These are phyloP conservation scores for Serpula lacrymans DNA, from an alignment of 768 basidiomycete genomes.

Conservation along the genomic window DNA sequence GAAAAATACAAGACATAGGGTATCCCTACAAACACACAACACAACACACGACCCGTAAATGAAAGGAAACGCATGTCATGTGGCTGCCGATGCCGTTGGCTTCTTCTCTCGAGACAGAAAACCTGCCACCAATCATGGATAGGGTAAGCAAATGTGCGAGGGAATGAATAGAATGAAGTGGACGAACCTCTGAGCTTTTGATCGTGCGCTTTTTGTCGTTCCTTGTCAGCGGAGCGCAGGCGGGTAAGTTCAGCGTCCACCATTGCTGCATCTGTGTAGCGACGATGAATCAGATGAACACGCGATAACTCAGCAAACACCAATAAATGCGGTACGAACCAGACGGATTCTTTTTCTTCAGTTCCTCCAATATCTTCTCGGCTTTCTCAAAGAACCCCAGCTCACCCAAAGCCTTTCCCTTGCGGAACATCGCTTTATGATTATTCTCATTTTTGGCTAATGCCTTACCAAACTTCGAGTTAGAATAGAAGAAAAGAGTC, in stretches of 20 bases:
- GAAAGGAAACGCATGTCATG: no score
- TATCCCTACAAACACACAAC: no score
- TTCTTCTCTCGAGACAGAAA: constrained; percentile 32
- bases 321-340: constrained; percentile 35
- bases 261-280: constrained; percentile 45
- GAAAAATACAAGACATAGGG: no score
- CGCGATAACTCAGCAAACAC: neutral
- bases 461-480: constrained; percentile 43
- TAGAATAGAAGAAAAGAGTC: neutral
- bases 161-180: neutral
- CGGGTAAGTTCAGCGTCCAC: constrained; percentile 66
- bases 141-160: neutral
- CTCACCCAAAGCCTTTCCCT: constrained; percentile 76
- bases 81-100: constrained; percentile 7
- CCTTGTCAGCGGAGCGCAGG: constrained; percentile 60
- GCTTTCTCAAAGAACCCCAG: constrained; percentile 76
- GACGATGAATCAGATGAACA: neutral
- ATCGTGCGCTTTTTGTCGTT: constrained; percentile 60
- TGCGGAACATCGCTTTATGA: constrained; percentile 76
- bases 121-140: constrained; percentile 22
- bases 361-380: constrained; percentile 57
- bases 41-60: no score
- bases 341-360: constrained; percentile 58
- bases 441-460: constrained; percentile 73
- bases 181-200: constrained; percentile 69